Evolutionary conservation across 305 asterid genomes (phyloP).

Genomic region (Fraxinus dipetala): DNA sequence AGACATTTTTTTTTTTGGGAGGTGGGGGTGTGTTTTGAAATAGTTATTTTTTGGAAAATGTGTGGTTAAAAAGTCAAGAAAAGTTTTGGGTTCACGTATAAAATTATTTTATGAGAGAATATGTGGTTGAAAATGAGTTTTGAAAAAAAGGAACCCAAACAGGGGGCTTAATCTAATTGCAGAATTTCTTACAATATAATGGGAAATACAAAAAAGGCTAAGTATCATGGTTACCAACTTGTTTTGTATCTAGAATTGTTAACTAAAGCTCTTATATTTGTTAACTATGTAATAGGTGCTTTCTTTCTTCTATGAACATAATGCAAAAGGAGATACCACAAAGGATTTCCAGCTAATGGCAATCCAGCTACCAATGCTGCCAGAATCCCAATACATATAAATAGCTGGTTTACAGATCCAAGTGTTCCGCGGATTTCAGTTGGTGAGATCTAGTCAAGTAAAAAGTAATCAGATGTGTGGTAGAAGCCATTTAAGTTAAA

Average conservation of each 20-base stretch:
- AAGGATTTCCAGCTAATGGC: slow-evolving; percentile 85
- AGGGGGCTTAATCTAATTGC: background rate
- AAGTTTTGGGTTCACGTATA: too few relatives aligned
- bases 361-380: slow-evolving; percentile 90
- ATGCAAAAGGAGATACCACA: slow-evolving; percentile 51
- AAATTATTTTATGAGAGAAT: too few relatives aligned
- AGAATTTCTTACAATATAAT: background rate
- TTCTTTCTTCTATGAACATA: slow-evolving; percentile 10
- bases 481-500: slow-evolving; percentile 12
- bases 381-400: slow-evolving; percentile 86
- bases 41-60: too few relatives aligned
- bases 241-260: slow-evolving; percentile 9
- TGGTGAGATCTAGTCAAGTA: slow-evolving; percentile 67
- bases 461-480: slow-evolving; percentile 23
- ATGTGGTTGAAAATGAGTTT: too few relatives aligned
- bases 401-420: slow-evolving; percentile 91
- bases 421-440: slow-evolving; percentile 95
- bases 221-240: slow-evolving; percentile 7
- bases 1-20: too few relatives aligned
- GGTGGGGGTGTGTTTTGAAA: too few relatives aligned
- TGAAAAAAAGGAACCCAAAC: too few relatives aligned
- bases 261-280: background rate
- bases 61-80: too few relatives aligned
- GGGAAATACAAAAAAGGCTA: background rate
- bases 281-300: background rate